phyloP scores from a whole-genome alignment of 495 filamentous ascomycete genomes.

The Chlorociboria aeruginascens region DNA sequence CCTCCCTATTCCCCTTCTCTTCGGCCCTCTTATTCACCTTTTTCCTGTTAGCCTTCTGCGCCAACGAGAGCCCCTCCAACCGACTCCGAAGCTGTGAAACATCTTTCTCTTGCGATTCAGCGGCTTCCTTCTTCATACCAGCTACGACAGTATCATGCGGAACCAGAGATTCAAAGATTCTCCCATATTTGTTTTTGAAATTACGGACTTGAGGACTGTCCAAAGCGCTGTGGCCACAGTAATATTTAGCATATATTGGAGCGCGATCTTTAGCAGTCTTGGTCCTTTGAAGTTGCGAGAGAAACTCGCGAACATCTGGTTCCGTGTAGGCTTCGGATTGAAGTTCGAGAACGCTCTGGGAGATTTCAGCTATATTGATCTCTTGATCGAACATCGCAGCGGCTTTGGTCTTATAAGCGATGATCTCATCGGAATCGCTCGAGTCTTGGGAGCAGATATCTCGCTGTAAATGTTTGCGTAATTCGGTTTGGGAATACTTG shows the following conservation, averaged over 20 bases:
- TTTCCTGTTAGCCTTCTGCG: slow-evolving; percentile 14
- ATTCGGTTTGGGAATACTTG: background rate
- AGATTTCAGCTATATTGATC: background rate
- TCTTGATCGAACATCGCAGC: background rate
- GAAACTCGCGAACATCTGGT: slow-evolving; percentile 1
- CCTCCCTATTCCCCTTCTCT: slow-evolving; percentile 16
- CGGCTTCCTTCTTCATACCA: slow-evolving; percentile 11
- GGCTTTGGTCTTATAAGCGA: slow-evolving; percentile 1
- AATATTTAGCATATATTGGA: slow-evolving; percentile 13
- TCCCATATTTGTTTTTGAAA: slow-evolving; percentile 17
- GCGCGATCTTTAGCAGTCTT: slow-evolving; percentile 11
- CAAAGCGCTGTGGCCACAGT: slow-evolving; percentile 1
- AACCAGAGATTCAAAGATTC: slow-evolving; percentile 9
- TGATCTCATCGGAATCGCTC: background rate
- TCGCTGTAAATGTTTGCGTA: slow-evolving; percentile 17
- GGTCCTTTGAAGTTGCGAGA: background rate
- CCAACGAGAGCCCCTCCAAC: slow-evolving; percentile 13
- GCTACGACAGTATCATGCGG: slow-evolving; percentile 12
- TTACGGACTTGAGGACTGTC: slow-evolving; percentile 9
- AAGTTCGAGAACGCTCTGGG: background rate
- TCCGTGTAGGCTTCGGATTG: background rate
- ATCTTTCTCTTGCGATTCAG: background rate
- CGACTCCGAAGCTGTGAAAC: background rate
- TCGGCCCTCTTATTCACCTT: slow-evolving; percentile 20
- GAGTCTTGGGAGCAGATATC: slow-evolving; percentile 11